Conservation (phyloP, 345 rosid species). For the Noccaea bulbosa region DNA sequence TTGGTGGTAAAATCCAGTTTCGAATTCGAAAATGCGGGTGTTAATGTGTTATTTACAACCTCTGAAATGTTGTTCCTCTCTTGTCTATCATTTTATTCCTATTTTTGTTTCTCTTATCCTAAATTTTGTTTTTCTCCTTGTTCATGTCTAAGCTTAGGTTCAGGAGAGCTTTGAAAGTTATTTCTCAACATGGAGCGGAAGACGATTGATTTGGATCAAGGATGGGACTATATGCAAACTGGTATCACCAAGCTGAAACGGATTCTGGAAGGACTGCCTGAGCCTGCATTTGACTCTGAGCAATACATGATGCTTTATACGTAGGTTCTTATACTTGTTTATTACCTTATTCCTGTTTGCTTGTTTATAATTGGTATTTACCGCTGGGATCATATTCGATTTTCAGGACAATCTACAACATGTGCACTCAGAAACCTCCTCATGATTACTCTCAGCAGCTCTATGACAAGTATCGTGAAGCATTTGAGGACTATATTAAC, state of each 20-base stretch:
- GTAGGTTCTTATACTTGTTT: constrained; percentile 45
- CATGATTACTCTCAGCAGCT: constrained; percentile 86
- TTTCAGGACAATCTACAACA: constrained; percentile 69
- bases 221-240: constrained; percentile 81
- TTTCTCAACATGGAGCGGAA: constrained; percentile 59
- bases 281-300: constrained; percentile 66
- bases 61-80: not conserved
- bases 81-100: not conserved
- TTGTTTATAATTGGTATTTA: constrained; percentile 10
- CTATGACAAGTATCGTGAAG: constrained; percentile 75
- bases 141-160: constrained; percentile 17
- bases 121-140: constrained; percentile 16
- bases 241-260: constrained; percentile 78
- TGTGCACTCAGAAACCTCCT: constrained; percentile 93
- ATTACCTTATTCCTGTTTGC: constrained; percentile 2
- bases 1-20: not conserved
- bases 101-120: not conserved
- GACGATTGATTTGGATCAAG: constrained; percentile 70
- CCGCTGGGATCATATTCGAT: not conserved
- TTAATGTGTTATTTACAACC: not conserved
- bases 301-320: constrained; percentile 87
- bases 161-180: constrained; percentile 8
- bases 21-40: constrained; percentile 23
- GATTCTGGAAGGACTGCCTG: constrained; percentile 69
- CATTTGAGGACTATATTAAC: constrained; percentile 68